A percentile compares a stretch with the other conserved stretches of the same genome.
Evolutionary conservation across 108 stramenopile species (phyloP).

Genomic region (Cyclotella distinguenda): DNA sequence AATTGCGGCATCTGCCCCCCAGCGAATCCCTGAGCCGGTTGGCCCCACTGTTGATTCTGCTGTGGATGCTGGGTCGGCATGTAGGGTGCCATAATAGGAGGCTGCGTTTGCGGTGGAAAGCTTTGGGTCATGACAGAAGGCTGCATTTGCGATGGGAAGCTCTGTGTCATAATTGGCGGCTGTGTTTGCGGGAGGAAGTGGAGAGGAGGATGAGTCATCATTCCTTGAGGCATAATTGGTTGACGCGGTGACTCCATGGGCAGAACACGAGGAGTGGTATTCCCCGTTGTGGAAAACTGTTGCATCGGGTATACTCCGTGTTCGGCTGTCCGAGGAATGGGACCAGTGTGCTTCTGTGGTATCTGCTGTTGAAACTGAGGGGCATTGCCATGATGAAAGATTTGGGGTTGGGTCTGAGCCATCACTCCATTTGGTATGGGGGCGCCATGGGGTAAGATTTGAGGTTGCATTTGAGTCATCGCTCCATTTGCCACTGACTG

Average conservation of each 20-base stretch:
- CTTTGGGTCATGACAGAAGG: not conserved
- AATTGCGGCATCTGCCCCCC: too few species aligned
- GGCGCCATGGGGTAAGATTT: not conserved
- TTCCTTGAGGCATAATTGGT: not conserved
- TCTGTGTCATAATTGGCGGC: not conserved
- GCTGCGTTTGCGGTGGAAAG: not conserved
- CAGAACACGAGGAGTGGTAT: not conserved
- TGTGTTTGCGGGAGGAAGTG: too few species aligned
- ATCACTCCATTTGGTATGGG: not conserved
- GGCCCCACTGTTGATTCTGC: slow-evolving; percentile 4
- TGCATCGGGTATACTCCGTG: too few species aligned
- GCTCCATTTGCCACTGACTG: not conserved
- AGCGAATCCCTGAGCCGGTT: not conserved
- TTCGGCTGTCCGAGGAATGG: too few species aligned
- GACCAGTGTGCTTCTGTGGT: too few species aligned
- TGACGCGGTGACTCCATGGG: not conserved
- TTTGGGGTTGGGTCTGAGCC: too few species aligned
- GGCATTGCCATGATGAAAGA: too few species aligned
- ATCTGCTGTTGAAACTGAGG: too few species aligned
- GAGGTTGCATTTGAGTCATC: not conserved
- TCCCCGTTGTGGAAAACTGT: not conserved
- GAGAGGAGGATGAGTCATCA: not conserved
- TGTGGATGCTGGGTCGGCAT: not conserved
- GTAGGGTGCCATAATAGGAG: not conserved
- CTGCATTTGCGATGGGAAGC: not conserved